Conservation (phyloP, 129 eudicot species). For the Glebionis coronaria region DNA sequence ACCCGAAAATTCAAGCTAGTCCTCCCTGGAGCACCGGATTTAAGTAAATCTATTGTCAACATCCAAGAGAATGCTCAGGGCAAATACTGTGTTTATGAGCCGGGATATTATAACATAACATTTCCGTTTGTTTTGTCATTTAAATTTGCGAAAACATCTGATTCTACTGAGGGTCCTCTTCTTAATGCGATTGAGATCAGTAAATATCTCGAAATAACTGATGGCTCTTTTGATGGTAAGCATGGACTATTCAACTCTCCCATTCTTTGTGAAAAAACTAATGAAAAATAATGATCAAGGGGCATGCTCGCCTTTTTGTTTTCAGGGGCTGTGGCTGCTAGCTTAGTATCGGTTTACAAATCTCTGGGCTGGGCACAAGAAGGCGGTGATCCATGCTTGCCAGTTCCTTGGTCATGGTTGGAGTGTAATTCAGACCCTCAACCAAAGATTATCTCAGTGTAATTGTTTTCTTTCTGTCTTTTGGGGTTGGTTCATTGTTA, state of each 20-base stretch:
- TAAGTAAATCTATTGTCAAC: conserved; percentile 59
- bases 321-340: conserved; percentile 52
- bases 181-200: conserved; percentile 84
- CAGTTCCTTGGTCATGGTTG: conserved; percentile 78
- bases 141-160: conserved; percentile 56
- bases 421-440: conserved; percentile 57
- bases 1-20: conserved; percentile 52
- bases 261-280: neutral
- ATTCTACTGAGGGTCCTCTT: conserved; percentile 76
- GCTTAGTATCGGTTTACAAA: conserved; percentile 51
- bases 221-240: conserved; percentile 70
- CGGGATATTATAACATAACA: conserved; percentile 59
- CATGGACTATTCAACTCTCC: conserved; percentile 11
- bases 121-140: conserved; percentile 81
- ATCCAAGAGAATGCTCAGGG: conserved; percentile 82
- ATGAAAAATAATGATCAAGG: conserved; percentile 7
- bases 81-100: conserved; percentile 70
- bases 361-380: conserved; percentile 81
- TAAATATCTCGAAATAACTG: conserved; percentile 52
- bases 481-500: neutral
- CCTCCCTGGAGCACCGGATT: conserved; percentile 50
- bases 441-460: conserved; percentile 56
- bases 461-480: conserved; percentile 10
- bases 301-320: neutral
- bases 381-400: conserved; percentile 99